Evolutionary conservation across 148 eudicot genomes (phyloP).

Genomic region (Selenicereus undatus): DNA sequence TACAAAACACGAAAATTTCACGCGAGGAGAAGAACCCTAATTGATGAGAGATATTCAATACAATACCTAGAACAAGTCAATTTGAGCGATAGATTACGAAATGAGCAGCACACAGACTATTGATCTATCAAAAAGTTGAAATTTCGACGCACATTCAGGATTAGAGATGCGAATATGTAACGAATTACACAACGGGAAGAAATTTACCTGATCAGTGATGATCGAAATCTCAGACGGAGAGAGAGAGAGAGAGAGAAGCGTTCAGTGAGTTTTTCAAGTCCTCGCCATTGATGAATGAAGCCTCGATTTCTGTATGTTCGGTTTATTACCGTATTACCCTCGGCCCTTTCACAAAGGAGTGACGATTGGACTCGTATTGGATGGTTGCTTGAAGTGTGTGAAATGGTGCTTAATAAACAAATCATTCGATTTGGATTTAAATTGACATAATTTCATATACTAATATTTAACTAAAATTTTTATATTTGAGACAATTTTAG

Average conservation of each 20-base stretch:
- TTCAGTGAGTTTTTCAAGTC: not conserved
- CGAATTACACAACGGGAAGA: not conserved
- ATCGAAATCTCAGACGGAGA: not conserved
- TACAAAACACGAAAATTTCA: not conserved
- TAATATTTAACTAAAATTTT: no score
- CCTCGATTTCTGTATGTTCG: not conserved
- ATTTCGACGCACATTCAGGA: not conserved
- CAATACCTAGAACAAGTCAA: not conserved
- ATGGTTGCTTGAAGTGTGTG: no score
- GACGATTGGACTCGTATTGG: no score
- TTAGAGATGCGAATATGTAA: not conserved
- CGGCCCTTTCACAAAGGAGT: no score
- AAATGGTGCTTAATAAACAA: no score
- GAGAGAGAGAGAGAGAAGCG: slow-evolving; percentile 1
- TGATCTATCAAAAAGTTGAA: not conserved
- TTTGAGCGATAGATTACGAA: not conserved
- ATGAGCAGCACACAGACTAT: not conserved
- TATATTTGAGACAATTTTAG: no score
- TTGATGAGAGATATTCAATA: not conserved
- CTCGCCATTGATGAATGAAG: not conserved
- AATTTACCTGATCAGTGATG: slow-evolving; percentile 20
- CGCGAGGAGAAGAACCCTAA: not conserved
- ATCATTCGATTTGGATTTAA: no score
- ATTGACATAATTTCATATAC: no score
- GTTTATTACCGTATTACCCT: no score